phyloP scores from a whole-genome alignment of 371 early-diverging fungal genomes.

The Conidiobolus incongruus region DNA sequence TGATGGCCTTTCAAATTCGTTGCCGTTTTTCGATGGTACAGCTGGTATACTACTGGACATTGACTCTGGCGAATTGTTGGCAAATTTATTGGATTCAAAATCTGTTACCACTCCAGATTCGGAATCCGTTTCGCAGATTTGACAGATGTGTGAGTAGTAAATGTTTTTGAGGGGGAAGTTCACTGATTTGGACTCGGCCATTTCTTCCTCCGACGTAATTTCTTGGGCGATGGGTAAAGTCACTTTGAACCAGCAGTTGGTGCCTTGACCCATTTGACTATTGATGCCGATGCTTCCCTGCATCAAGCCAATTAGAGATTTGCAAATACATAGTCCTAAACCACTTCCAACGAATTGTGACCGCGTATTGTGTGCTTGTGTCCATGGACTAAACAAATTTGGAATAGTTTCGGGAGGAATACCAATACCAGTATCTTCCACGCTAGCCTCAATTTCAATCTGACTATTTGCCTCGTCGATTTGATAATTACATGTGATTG shows the following conservation, averaged over 20 bases:
- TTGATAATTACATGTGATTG: too few relatives aligned
- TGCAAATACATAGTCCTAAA: constrained; percentile 23
- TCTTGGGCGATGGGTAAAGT: too few relatives aligned
- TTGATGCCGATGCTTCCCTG: constrained; percentile 18
- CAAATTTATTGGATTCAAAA: too few relatives aligned
- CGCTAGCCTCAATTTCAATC: constrained; percentile 3
- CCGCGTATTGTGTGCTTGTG: constrained; percentile 32
- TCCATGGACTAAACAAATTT: constrained; percentile 28
- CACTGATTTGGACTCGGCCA: too few relatives aligned
- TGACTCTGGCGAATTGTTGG: too few relatives aligned
- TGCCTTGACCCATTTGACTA: constrained; percentile 10
- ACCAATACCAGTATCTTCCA: constrained; percentile 36
- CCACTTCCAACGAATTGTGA: constrained; percentile 20
- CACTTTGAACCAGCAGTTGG: constrained; percentile 14
- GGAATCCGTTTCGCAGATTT: too few relatives aligned
- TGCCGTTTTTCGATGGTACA: too few relatives aligned
- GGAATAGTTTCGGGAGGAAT: constrained; percentile 24
- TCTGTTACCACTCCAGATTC: too few relatives aligned
- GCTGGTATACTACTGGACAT: too few relatives aligned
- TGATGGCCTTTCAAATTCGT: neutral
- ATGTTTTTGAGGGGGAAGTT: too few relatives aligned
- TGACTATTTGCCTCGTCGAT: neutral
- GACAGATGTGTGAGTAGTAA: too few relatives aligned
- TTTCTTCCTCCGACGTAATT: too few relatives aligned
- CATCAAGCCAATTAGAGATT: constrained; percentile 24